phyloP scores from a whole-genome alignment of 192 early-diverging fungal species.

The Chytriomyces sp. region DNA sequence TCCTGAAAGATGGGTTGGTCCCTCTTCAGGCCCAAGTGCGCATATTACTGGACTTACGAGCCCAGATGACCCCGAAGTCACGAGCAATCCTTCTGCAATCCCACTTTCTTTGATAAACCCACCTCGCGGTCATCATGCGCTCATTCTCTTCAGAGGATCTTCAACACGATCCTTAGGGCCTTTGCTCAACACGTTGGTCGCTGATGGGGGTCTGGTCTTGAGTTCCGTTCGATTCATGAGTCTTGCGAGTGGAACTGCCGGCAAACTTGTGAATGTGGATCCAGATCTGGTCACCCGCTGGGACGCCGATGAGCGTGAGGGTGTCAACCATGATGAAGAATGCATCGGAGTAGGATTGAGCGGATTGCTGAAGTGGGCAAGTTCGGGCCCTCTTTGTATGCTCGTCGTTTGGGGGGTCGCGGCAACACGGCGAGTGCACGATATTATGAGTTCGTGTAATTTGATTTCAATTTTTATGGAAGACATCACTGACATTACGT shows the following conservation, averaged over 20 bases:
- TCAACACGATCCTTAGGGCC: not conserved
- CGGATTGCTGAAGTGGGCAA: not conserved
- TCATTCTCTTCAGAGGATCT: not conserved
- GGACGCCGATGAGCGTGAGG: not conserved
- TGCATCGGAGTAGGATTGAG: not conserved
- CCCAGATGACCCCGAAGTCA: not conserved
- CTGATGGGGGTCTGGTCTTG: not conserved
- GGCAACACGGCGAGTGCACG: not conserved
- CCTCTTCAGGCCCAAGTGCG: not conserved
- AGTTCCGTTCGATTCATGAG: not conserved
- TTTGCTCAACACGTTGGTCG: not conserved
- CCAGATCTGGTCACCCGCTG: too few species aligned
- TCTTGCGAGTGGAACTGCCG: not conserved
- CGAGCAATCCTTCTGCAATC: not conserved
- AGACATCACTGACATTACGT: too few species aligned
- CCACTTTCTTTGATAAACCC: conserved; percentile 12
- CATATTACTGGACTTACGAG: not conserved
- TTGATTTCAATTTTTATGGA: not conserved
- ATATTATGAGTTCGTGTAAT: not conserved
- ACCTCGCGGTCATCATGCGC: not conserved
- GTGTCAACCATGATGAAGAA: not conserved
- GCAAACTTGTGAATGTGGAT: not conserved
- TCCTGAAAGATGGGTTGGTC: not conserved
- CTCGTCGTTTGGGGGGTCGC: conserved; percentile 7
- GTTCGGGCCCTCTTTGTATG: not conserved